A percentile compares a stretch with the other conserved stretches of the same genome.
phyloP scores from a whole-genome alignment of 2,329 filamentous ascomycete species.

The Curvularia spicifera region DNA sequence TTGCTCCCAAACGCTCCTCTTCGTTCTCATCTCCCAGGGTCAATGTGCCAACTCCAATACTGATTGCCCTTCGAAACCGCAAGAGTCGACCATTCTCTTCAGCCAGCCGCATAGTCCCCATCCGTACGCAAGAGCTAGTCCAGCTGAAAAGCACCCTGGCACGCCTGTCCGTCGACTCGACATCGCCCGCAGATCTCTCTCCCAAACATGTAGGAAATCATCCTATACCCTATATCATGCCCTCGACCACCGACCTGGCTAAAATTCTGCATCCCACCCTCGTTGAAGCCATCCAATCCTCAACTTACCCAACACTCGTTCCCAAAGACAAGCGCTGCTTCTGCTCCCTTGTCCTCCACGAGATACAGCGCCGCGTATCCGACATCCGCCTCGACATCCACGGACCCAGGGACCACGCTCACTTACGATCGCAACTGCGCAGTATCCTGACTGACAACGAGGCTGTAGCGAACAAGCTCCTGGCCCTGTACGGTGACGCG shows the following conservation, averaged over 20 bases:
- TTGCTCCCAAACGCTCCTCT: not conserved
- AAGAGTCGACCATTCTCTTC: not conserved
- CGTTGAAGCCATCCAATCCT: not conserved
- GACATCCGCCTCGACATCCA: not conserved
- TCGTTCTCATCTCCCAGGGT: not conserved
- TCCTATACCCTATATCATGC: not conserved
- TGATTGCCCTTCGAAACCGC: not conserved
- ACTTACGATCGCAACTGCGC: not conserved
- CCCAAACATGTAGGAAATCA: not conserved
- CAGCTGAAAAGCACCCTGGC: not conserved
- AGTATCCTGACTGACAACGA: not conserved
- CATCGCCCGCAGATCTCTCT: not conserved
- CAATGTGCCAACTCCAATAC: not conserved
- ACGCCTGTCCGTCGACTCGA: not conserved
- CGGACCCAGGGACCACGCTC: not conserved
- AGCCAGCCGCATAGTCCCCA: too few relatives aligned
- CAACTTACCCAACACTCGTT: not conserved
- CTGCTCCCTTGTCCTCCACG: constrained; percentile 7
- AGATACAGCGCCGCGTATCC: not conserved
- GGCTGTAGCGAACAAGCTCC: not conserved
- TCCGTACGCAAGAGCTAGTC: not conserved
- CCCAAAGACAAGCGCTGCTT: constrained; percentile 4
- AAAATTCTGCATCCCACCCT: not conserved
- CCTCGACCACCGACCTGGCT: not conserved
- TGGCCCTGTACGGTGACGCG: not conserved